These are phyloP conservation scores for Saccharomycopsis fermentans DNA, from an alignment of 805 yeast genomes.

Conservation along the genomic window DNA sequence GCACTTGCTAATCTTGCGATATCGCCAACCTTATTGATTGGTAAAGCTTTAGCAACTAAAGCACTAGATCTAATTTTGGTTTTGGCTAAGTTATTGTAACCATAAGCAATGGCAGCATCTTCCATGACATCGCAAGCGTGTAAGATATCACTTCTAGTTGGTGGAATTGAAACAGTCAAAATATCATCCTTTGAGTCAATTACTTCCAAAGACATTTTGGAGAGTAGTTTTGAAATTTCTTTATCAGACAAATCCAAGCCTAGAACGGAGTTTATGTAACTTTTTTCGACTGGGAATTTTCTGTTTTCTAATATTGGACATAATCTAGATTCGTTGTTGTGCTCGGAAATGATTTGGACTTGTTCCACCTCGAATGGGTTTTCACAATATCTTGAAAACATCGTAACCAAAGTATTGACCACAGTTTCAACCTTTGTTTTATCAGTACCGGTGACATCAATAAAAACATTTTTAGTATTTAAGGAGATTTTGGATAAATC, in stretches of 20 bases:
- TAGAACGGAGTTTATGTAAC: conserved; percentile 84
- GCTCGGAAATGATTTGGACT: conserved; percentile 72
- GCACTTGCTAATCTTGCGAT: conserved; percentile 85
- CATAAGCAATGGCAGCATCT: conserved; percentile 94
- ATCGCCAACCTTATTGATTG: conserved; percentile 84
- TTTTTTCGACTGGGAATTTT: conserved; percentile 59
- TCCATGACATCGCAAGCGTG: conserved; percentile 99
- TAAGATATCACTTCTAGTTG: conserved; percentile 89
- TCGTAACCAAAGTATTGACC: conserved; percentile 83
- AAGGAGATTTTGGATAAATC: conserved; percentile 80
- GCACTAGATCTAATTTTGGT: conserved; percentile 71
- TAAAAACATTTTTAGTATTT: conserved; percentile 77
- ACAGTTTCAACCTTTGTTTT: conserved; percentile 90
- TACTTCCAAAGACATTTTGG: conserved; percentile 75
- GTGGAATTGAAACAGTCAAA: conserved; percentile 68
- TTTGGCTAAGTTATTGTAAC: conserved; percentile 79
- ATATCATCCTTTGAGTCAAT: conserved; percentile 38
- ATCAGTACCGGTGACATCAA: conserved; percentile 93
- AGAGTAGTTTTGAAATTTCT: conserved; percentile 58
- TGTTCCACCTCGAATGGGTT: conserved; percentile 86
- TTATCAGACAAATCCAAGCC: conserved; percentile 68
- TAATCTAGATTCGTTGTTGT: conserved; percentile 63
- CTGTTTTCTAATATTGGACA: conserved; percentile 68
- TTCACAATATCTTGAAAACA: conserved; percentile 84
- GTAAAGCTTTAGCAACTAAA: conserved; percentile 77